Conservation (phyloP, 2,329 filamentous ascomycete species). For the Pseudogymnoascus sp. region DNA sequence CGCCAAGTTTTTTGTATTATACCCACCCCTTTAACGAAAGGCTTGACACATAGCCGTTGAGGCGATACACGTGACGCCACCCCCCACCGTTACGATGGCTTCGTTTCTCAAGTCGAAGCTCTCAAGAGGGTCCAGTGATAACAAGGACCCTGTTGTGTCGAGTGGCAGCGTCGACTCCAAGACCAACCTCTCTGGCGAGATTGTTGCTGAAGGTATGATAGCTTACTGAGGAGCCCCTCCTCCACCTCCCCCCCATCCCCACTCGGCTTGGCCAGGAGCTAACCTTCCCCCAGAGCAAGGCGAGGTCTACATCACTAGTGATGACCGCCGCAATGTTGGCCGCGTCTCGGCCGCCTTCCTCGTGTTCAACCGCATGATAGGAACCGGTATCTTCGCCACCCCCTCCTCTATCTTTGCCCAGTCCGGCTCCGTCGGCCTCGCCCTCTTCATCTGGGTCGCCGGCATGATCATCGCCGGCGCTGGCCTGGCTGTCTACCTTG, state of each 20-base stretch:
- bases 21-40: background rate
- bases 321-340: slow-evolving; percentile 44
- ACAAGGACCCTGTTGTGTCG: background rate
- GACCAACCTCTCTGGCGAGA: background rate
- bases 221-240: background rate
- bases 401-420: slow-evolving; percentile 50
- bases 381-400: slow-evolving; percentile 61
- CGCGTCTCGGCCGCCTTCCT: slow-evolving; percentile 48
- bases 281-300: background rate
- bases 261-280: background rate
- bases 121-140: background rate
- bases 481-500: slow-evolving; percentile 58
- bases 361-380: slow-evolving; percentile 60
- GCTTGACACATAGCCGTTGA: background rate
- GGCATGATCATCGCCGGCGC: slow-evolving; percentile 55
- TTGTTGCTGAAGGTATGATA: slow-evolving; percentile 4
- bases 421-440: slow-evolving; percentile 54
- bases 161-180: background rate
- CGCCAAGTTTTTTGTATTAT: background rate
- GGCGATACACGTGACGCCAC: background rate
- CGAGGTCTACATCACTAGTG: slow-evolving; percentile 15
- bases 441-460: slow-evolving; percentile 56
- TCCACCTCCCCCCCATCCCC: background rate
- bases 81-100: background rate
- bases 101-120: background rate